Conservation (phyloP, 2,329 filamentous ascomycete species). For the Microdochium nivale region DNA sequence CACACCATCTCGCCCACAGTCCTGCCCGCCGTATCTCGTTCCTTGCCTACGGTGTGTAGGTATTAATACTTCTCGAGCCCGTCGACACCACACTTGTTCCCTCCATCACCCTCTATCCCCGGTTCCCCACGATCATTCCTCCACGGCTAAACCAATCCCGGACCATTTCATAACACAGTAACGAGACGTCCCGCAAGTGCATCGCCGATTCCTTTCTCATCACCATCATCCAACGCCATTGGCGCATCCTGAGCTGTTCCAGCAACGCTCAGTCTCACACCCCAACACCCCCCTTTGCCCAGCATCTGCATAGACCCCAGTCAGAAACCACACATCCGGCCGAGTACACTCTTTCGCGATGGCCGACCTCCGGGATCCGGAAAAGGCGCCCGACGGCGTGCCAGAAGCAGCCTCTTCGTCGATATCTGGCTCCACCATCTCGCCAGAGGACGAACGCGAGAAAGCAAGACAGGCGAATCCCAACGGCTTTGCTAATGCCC, state of each 20-base stretch:
- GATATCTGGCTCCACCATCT: conserved; percentile 9
- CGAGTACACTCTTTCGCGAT: not conserved
- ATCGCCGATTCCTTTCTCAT: not conserved
- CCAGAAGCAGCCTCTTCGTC: conserved; percentile 8
- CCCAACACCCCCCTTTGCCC: no score
- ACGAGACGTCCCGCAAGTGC: not conserved
- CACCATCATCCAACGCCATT: not conserved
- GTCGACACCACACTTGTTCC: not conserved
- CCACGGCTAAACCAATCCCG: not conserved
- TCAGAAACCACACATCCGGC: no score
- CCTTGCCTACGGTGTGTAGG: no score
- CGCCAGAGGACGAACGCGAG: conserved; percentile 29
- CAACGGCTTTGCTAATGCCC: conserved; percentile 31
- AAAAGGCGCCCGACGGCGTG: not conserved
- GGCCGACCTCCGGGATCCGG: not conserved
- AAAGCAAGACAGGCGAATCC: conserved; percentile 36
- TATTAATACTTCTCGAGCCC: not conserved
- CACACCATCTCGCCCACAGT: not conserved
- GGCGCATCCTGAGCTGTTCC: not conserved
- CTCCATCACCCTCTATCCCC: not conserved
- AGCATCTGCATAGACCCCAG: no score
- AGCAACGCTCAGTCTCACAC: not conserved
- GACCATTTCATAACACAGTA: not conserved
- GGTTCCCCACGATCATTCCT: not conserved
- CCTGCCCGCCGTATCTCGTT: not conserved